Conservation (phyloP, 2,329 filamentous ascomycete genomes). For the Colletotrichum chlorophyti region DNA sequence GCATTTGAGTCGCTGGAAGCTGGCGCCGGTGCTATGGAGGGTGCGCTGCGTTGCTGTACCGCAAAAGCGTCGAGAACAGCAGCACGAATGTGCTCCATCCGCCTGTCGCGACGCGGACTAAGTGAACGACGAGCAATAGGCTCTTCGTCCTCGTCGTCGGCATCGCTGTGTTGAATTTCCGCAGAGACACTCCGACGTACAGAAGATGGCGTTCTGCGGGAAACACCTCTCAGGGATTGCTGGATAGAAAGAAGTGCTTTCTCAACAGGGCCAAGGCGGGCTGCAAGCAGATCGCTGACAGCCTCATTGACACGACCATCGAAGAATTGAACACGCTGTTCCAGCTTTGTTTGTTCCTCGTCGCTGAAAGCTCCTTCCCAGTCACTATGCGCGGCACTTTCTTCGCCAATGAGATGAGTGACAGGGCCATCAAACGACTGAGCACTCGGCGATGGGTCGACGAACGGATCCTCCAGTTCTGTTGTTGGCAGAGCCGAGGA, state of each 20-base stretch:
- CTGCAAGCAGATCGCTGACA: conserved; percentile 78
- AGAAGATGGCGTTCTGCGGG: conserved; percentile 60
- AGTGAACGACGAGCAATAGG: conserved; percentile 69
- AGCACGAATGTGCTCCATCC: conserved; percentile 80
- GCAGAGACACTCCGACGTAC: conserved; percentile 70
- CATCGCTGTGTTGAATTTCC: conserved; percentile 83
- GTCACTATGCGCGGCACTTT: conserved; percentile 78
- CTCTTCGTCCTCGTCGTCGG: conserved; percentile 91
- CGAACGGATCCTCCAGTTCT: conserved; percentile 69
- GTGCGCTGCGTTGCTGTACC: conserved; percentile 54
- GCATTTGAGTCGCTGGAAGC: conserved; percentile 40
- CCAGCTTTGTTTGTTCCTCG: conserved; percentile 82
- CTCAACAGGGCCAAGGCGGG: conserved; percentile 82
- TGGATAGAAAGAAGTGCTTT: conserved; percentile 80
- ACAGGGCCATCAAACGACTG: conserved; percentile 63
- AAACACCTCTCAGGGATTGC: conserved; percentile 66
- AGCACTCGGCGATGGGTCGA: conserved; percentile 56
- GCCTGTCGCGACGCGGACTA: conserved; percentile 81
- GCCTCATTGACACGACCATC: conserved; percentile 88
- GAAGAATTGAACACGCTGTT: conserved; percentile 85
- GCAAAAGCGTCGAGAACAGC: conserved; percentile 77
- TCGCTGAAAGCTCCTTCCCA: conserved; percentile 90
- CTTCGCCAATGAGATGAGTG: conserved; percentile 67
- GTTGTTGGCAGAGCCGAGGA: conserved; percentile 53
- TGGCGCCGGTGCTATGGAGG: conserved; percentile 34